These are phyloP conservation scores for Erysimum pusillum DNA, from an alignment of 441 rosid species.

Conservation along the genomic window DNA sequence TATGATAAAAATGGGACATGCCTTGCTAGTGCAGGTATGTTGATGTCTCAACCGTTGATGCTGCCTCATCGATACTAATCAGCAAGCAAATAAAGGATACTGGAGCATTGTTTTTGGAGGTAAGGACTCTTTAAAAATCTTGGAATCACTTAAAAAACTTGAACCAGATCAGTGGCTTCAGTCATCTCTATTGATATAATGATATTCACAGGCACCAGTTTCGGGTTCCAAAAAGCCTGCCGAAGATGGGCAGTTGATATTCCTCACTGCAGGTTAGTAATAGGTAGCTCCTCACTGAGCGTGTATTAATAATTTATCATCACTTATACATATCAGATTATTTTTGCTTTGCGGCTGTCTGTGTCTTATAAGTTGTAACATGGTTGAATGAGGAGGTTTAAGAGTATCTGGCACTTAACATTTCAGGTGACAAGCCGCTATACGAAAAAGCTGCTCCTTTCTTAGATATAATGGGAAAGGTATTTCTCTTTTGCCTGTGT, in stretches of 20 bases:
- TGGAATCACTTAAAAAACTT: constrained; percentile 16
- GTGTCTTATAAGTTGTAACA: constrained; percentile 15
- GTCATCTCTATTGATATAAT: not conserved
- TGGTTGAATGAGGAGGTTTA: constrained; percentile 15
- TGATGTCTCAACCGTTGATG: constrained; percentile 93
- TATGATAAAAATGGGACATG: not conserved
- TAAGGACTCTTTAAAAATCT: constrained; percentile 37
- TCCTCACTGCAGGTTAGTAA: constrained; percentile 85
- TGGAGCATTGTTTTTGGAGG: constrained; percentile 87
- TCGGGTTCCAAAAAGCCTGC: constrained; percentile 98
- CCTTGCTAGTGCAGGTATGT: constrained; percentile 67
- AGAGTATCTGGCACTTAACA: constrained; percentile 44
- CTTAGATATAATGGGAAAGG: constrained; percentile 95
- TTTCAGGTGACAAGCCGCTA: constrained; percentile 82
- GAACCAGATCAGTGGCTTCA: constrained; percentile 6
- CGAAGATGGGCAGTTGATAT: constrained; percentile 90
- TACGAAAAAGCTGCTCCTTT: constrained; percentile 69
- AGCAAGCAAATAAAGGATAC: constrained; percentile 64
- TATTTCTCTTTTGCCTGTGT: constrained; percentile 37
- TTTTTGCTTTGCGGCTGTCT: not conserved
- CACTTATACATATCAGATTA: not conserved
- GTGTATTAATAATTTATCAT: not conserved
- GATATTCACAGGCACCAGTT: constrained; percentile 80
- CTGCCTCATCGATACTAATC: constrained; percentile 75
- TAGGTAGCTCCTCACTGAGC: constrained; percentile 2